Evolutionary conservation across 2,329 filamentous ascomycete species (phyloP).

Genomic region (Hypoxylon sp.): DNA sequence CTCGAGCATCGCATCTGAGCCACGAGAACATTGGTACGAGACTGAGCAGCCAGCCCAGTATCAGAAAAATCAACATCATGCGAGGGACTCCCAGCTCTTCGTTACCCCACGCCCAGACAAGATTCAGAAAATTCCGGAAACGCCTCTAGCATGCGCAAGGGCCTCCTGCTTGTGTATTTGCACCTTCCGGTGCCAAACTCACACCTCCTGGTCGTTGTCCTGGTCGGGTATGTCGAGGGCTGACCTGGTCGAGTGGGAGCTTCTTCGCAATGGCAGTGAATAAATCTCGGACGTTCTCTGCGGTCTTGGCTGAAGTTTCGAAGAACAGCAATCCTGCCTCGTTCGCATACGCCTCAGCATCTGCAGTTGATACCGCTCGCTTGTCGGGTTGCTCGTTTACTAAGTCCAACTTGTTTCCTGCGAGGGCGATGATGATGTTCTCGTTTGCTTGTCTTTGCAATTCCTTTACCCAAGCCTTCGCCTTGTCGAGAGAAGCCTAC

Average conservation of each 20-base stretch:
- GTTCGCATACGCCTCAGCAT: constrained; percentile 94
- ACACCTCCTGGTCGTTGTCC: constrained; percentile 71
- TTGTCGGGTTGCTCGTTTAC: constrained; percentile 96
- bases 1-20: constrained; percentile 25
- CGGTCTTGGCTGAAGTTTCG: constrained; percentile 97
- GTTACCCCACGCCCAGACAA: constrained; percentile 35
- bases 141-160: constrained; percentile 69
- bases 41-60: constrained; percentile 31
- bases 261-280: constrained; percentile 99
- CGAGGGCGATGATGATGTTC: constrained; percentile 98
- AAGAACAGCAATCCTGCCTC: constrained; percentile 97
- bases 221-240: constrained; percentile 85
- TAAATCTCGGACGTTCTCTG: constrained; percentile 93
- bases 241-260: constrained; percentile 93
- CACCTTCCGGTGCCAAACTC: constrained; percentile 68
- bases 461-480: constrained; percentile 99
- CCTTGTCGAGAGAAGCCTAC: constrained; percentile 96
- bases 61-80: constrained; percentile 26
- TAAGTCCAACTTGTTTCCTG: constrained; percentile 97
- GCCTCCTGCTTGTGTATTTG: constrained; percentile 70
- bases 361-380: constrained; percentile 88
- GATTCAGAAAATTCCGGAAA: constrained; percentile 43
- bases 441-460: constrained; percentile 98
- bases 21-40: constrained; percentile 21
- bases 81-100: constrained; percentile 32